A percentile compares a stretch with the other conserved stretches of the same genome.
These are phyloP conservation scores for Diaporthe ampelina DNA, from an alignment of 2,329 filamentous ascomycete species.

Conservation along the genomic window DNA sequence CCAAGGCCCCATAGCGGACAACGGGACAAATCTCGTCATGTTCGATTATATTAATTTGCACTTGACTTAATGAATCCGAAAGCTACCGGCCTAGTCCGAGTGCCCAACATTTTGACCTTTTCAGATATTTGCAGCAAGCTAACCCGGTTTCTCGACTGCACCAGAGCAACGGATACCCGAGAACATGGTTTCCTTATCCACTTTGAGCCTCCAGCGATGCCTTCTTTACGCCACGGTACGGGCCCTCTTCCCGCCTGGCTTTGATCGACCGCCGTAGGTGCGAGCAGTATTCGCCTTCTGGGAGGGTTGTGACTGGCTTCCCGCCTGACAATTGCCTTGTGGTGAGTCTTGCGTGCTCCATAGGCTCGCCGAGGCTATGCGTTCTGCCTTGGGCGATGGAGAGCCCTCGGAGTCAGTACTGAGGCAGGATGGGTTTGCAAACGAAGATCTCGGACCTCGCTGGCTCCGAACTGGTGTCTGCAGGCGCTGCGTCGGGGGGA, in stretches of 20 bases:
- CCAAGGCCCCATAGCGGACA: no score
- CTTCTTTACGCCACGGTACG: not conserved
- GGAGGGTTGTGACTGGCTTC: not conserved
- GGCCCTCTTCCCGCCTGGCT: not conserved
- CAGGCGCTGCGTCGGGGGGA: constrained; percentile 35
- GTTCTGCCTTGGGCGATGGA: not conserved
- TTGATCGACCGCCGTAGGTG: not conserved
- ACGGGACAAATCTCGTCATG: not conserved
- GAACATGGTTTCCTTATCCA: not conserved
- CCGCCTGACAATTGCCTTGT: not conserved
- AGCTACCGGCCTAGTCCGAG: not conserved
- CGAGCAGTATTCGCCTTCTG: not conserved
- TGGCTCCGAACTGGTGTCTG: constrained; percentile 1
- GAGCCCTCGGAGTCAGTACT: not conserved
- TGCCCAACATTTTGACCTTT: not conserved
- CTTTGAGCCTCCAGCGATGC: not conserved
- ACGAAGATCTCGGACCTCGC: not conserved
- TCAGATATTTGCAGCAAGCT: not conserved
- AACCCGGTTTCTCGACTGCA: not conserved
- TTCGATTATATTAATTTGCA: not conserved
- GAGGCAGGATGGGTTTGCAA: not conserved
- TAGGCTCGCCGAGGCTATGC: no score
- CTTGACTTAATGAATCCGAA: not conserved
- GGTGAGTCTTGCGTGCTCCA: not conserved
- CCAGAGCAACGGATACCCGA: not conserved